These are phyloP conservation scores for Periconia digitata DNA, from an alignment of 2,329 filamentous ascomycete species.

Conservation along the genomic window DNA sequence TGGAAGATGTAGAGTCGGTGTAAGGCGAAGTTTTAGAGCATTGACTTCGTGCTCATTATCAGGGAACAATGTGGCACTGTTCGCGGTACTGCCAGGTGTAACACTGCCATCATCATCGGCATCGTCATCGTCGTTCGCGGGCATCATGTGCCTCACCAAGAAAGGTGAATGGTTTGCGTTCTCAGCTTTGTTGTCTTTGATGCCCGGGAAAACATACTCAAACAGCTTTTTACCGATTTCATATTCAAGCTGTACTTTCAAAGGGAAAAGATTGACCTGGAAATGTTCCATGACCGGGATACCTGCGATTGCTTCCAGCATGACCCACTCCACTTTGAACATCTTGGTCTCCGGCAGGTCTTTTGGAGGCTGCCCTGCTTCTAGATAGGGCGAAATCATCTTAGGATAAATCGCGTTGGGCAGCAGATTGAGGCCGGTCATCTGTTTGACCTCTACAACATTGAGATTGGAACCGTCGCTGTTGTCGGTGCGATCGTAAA, in stretches of 20 bases:
- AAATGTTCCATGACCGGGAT: conserved; percentile 98
- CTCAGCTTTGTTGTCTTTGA: conserved; percentile 56
- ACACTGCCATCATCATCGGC: conserved; percentile 46
- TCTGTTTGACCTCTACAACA: conserved; percentile 80
- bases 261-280: conserved; percentile 87
- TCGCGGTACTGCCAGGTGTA: conserved; percentile 16
- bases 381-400: conserved; percentile 88
- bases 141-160: conserved; percentile 56
- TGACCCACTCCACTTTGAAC: conserved; percentile 94
- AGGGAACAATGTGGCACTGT: conserved; percentile 20
- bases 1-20: conserved; percentile 70
- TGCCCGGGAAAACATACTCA: conserved; percentile 94
- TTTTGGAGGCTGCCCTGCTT: conserved; percentile 57
- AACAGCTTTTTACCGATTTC: conserved; percentile 92
- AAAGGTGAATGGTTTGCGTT: conserved; percentile 65
- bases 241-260: conserved; percentile 90
- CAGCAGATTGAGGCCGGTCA: conserved; percentile 86
- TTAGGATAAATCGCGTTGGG: conserved; percentile 91
- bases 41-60: conserved; percentile 60
- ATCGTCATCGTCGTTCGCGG: conserved; percentile 42
- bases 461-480: conserved; percentile 97
- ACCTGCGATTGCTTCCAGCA: conserved; percentile 96
- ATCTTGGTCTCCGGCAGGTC: conserved; percentile 73
- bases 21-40: conserved; percentile 78
- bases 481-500: conserved; percentile 95